Evolutionary conservation across 495 filamentous ascomycete species (phyloP).

Genomic region (Evansstolkia leycettana): DNA sequence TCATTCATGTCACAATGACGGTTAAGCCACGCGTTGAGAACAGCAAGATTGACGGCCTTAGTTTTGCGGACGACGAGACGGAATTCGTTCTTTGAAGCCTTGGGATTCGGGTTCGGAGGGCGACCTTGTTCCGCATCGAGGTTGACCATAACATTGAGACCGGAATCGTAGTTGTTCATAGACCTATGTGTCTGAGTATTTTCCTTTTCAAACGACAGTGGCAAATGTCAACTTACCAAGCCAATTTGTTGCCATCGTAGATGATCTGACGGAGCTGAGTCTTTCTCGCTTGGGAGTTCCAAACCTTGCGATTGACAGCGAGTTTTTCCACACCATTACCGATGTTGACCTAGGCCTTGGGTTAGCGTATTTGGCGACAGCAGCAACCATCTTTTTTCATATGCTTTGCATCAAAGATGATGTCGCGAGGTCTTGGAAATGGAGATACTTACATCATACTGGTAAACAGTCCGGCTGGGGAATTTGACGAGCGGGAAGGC

Average conservation of each 20-base stretch:
- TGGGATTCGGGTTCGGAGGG: constrained; percentile 13
- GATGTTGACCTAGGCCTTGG: constrained; percentile 42
- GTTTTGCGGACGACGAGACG: constrained; percentile 46
- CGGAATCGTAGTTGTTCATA: constrained; percentile 19
- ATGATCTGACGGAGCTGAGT: constrained; percentile 45
- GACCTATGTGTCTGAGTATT: constrained; percentile 18
- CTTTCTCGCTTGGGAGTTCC: constrained; percentile 51
- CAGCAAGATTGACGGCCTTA: constrained; percentile 47
- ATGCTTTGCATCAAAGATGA: background rate
- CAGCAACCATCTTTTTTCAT: background rate
- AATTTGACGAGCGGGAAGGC: constrained; percentile 51
- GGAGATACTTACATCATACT: constrained; percentile 68
- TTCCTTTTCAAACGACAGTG: constrained; percentile 7
- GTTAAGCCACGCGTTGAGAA: constrained; percentile 52
- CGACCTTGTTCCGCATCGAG: constrained; percentile 48
- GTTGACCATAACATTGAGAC: constrained; percentile 42
- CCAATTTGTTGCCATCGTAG: constrained; percentile 67
- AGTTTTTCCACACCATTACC: constrained; percentile 48
- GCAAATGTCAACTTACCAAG: constrained; percentile 47
- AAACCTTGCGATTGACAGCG: constrained; percentile 57
- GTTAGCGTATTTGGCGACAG: no score
- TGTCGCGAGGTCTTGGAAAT: no score
- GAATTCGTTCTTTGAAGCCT: constrained; percentile 40
- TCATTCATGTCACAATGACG: constrained; percentile 46
- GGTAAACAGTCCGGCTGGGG: constrained; percentile 46